Evolutionary conservation across 1,139 yeast species (phyloP).

Genomic region (Blastobotrys apis): DNA sequence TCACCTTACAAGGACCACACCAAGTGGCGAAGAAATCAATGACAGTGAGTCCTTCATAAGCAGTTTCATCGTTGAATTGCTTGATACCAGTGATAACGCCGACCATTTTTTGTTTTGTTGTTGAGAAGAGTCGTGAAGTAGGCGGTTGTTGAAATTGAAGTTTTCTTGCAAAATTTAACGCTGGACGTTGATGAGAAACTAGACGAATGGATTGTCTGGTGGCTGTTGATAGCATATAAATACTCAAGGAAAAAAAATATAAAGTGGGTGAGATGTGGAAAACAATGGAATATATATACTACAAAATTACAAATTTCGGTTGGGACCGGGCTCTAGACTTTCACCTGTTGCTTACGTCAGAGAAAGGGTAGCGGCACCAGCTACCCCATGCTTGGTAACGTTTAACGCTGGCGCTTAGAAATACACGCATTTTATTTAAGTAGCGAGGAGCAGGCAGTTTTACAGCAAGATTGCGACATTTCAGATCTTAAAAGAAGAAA

Average conservation of each 20-base stretch:
- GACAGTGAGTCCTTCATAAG: slow-evolving; percentile 42
- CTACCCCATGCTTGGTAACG: too few relatives aligned
- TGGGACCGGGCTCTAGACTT: too few relatives aligned
- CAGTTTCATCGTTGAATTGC: slow-evolving; percentile 24
- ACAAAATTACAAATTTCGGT: too few relatives aligned
- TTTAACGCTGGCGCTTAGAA: too few relatives aligned
- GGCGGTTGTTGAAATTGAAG: background rate
- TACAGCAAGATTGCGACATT: too few relatives aligned
- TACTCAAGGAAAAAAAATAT: background rate
- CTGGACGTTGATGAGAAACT: background rate
- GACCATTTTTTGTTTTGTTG: slow-evolving; percentile 19
- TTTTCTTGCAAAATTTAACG: background rate
- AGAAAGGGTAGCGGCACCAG: too few relatives aligned
- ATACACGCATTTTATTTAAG: too few relatives aligned
- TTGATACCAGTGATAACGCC: slow-evolving; percentile 19
- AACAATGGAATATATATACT: too few relatives aligned
- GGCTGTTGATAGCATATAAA: background rate
- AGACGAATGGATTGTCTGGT: background rate
- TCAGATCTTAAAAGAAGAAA: too few relatives aligned
- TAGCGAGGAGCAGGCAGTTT: too few relatives aligned
- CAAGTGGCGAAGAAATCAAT: slow-evolving; percentile 79
- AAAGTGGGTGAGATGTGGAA: background rate
- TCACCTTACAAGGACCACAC: slow-evolving; percentile 97
- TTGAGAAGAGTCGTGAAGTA: background rate
- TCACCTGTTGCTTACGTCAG: too few relatives aligned